Base-by-base conservation (phyloP, 495 filamentous ascomycete genomes). In the Aspergillus affinis region DNA sequence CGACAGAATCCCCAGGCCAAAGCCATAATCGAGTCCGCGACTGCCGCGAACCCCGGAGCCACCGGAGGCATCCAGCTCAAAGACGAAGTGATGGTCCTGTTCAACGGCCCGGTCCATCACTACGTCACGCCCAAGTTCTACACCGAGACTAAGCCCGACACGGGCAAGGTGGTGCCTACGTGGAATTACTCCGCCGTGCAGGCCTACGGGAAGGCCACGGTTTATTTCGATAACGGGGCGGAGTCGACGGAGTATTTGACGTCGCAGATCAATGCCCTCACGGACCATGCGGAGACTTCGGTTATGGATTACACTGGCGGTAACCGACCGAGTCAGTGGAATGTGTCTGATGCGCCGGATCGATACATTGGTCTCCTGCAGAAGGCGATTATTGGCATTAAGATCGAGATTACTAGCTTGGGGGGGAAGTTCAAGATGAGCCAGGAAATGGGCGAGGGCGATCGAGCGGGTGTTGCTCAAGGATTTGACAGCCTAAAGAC, bases 61-160 rank as follows among this genome's bases (percentile, higher is more conserved):
- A 18, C 27, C n/a, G 20, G 46, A 10, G 45, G 45, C 17, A 19
- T 48, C 4, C 17, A 48, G 15, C 67, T 77, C 5, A 57, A 63
- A 1, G 72, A 65, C 1, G 73, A 76, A 36, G 69, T 76, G 3
- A 53, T 83, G 32, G 68, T 86, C 3, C 72, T 86, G 15, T 87
- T 87, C 70, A 85, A 73, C 18, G 72, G 73, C 2, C 68, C 78
- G 0, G 61, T 70, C 1, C 75, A 85, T 32, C 78, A 82, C 66
- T 87, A 87, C 61, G 77, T 87, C 41, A 83, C 83, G 12, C 84
- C 84, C 8, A 81, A 85, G 48, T 86, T 84, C 69, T 87, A 85
- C 68, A 74, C 69, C 12, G 77, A 82, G 60, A 83, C 83, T 8
- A 86, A 86, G 61, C 82, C 79, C 1, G 65, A 54, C 4, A 82